These are phyloP conservation scores for Aspergillus clavatus DNA, from an alignment of 2,329 filamentous ascomycete species.

Conservation along the genomic window DNA sequence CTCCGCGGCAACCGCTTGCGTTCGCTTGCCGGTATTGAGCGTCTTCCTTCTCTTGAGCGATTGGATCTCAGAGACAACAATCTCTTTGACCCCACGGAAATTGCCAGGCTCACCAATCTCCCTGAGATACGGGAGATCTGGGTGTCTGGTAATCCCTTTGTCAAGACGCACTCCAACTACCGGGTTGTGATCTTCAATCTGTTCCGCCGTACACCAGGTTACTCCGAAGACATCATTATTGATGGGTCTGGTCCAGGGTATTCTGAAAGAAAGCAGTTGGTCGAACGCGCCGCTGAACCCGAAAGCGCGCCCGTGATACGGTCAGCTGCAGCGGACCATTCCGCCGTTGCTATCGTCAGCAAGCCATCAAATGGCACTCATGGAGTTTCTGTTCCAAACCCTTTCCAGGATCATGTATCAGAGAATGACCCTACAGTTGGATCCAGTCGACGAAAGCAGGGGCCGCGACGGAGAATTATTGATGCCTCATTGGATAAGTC, in stretches of 20 bases:
- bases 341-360: conserved; percentile 55
- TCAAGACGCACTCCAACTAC: conserved; percentile 78
- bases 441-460: conserved; percentile 44
- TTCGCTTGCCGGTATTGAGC: conserved; percentile 85
- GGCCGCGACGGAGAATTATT: conserved; percentile 53
- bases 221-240: conserved; percentile 83
- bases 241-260: conserved; percentile 81
- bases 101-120: conserved; percentile 82
- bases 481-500: conserved; percentile 50
- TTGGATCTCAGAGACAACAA: conserved; percentile 88
- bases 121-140: conserved; percentile 91
- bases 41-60: conserved; percentile 79
- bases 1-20: conserved; percentile 81
- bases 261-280: conserved; percentile 74
- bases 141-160: conserved; percentile 87
- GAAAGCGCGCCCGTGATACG: conserved; percentile 74
- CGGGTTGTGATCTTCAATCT: conserved; percentile 92
- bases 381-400: conserved; percentile 4
- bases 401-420: conserved; percentile 8
- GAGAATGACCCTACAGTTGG: conserved; percentile 27
- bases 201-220: conserved; percentile 84
- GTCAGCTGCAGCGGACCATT: conserved; percentile 58
- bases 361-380: conserved; percentile 49
- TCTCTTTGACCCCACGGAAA: conserved; percentile 82
- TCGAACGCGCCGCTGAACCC: conserved; percentile 73